phyloP scores from a whole-genome alignment of 345 rosid species.

The Brassica carinata region DNA sequence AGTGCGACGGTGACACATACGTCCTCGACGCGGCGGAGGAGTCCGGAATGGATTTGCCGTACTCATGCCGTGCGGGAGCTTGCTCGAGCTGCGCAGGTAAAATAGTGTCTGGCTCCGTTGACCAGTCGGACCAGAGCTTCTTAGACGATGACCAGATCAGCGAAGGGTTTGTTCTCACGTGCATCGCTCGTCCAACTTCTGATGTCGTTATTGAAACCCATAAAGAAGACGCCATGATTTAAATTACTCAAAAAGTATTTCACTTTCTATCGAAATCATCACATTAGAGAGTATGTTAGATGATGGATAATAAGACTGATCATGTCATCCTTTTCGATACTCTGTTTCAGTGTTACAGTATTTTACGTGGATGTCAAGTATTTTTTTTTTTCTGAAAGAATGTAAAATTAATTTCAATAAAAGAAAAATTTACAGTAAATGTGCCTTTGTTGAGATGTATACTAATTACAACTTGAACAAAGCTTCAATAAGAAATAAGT shows the following conservation, averaged over 20 bases:
- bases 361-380: no score
- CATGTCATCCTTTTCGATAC: neutral
- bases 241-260: neutral
- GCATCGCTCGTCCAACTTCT: neutral
- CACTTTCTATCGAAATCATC: neutral
- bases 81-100: slow-evolving; percentile 88
- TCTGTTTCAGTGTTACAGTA: no score
- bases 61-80: slow-evolving; percentile 94
- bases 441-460: no score
- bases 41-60: slow-evolving; percentile 70
- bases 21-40: slow-evolving; percentile 77
- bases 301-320: neutral
- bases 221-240: neutral
- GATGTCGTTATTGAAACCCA: neutral
- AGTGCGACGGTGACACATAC: slow-evolving; percentile 54
- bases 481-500: slow-evolving; percentile 25
- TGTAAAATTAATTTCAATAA: no score
- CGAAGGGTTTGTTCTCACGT: slow-evolving; percentile 25
- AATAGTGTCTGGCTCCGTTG: slow-evolving; percentile 50
- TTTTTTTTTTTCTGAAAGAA: no score
- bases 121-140: slow-evolving; percentile 78
- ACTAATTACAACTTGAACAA: slow-evolving; percentile 20
- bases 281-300: neutral
- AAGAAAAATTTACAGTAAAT: no score
- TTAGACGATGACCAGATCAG: slow-evolving; percentile 44